Evolutionary conservation across 331 rosid species (phyloP).

Genomic region (Spiraea crenata): DNA sequence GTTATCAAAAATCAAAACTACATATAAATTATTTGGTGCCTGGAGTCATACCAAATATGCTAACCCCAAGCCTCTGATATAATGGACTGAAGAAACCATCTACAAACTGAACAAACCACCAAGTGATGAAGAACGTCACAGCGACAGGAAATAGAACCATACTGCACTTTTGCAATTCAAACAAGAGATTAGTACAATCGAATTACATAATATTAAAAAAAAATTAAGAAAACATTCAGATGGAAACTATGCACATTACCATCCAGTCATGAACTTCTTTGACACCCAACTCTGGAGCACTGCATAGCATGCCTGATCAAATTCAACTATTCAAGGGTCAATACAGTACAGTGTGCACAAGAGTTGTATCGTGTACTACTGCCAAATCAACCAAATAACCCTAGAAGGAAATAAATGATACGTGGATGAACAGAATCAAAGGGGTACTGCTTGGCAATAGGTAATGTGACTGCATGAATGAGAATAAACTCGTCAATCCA

Average conservation of each 20-base stretch:
- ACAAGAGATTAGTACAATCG: neutral
- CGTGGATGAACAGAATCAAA: neutral
- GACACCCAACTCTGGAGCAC: constrained; percentile 58
- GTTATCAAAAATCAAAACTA: neutral
- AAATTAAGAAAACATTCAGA: neutral
- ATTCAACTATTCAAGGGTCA: constrained; percentile 20
- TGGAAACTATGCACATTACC: constrained; percentile 30
- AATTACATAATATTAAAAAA: neutral
- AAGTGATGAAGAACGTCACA: constrained; percentile 48
- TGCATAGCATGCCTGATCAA: constrained; percentile 52
- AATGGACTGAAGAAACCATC: constrained; percentile 54
- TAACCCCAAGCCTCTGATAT: constrained; percentile 46
- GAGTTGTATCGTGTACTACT: neutral
- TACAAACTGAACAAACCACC: constrained; percentile 52
- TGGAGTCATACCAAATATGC: constrained; percentile 43
- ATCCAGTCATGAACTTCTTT: constrained; percentile 57
- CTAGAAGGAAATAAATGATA: neutral
- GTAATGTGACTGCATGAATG: neutral
- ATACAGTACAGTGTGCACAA: neutral
- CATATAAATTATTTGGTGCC: neutral
- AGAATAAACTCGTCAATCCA: neutral
- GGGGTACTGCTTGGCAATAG: neutral
- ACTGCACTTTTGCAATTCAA: constrained; percentile 31
- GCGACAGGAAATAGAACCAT: constrained; percentile 58
- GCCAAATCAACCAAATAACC: neutral